Percentiles rank a stretch among this genome's conserved stretches.
Evolutionary conservation across 495 filamentous ascomycete species (phyloP).

Genomic region (Sabuloglossum arenarium): DNA sequence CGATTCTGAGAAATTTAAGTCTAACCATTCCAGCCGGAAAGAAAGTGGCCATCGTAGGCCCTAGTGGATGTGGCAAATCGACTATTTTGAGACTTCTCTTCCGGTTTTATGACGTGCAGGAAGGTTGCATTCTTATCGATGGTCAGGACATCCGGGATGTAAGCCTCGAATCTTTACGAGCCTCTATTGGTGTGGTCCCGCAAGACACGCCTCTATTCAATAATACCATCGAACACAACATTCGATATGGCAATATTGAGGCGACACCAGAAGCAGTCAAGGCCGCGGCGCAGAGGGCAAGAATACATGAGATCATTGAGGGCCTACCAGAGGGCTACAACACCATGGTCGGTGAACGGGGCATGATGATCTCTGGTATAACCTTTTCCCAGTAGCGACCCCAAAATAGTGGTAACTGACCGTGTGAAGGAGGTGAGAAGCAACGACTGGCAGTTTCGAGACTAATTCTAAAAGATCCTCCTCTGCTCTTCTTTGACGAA

Average conservation of each 20-base stretch:
- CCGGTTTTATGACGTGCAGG: constrained; percentile 81
- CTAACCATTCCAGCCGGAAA: constrained; percentile 86
- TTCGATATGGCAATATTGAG: constrained; percentile 75
- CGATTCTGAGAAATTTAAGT: constrained; percentile 66
- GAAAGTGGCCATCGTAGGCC: constrained; percentile 90
- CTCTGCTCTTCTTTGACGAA: constrained; percentile 90
- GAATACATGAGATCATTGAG: constrained; percentile 64
- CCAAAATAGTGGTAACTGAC: not conserved
- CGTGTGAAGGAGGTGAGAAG: constrained; percentile 55
- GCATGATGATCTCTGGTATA: constrained; percentile 79
- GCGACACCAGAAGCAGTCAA: constrained; percentile 53
- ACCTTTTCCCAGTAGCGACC: not conserved
- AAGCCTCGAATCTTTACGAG: constrained; percentile 58
- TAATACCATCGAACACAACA: constrained; percentile 85
- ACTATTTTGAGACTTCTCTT: constrained; percentile 81
- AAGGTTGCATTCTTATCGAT: constrained; percentile 75
- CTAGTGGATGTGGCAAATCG: constrained; percentile 89
- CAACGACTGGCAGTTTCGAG: constrained; percentile 78
- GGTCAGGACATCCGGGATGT: constrained; percentile 82
- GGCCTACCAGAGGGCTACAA: constrained; percentile 66
- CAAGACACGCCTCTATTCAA: constrained; percentile 97
- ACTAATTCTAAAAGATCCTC: constrained; percentile 77
- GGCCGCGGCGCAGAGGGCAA: constrained; percentile 57
- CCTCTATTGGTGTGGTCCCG: constrained; percentile 82
- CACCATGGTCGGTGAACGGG: constrained; percentile 85